These are phyloP conservation scores for Schizonepeta tenuifolia DNA, from an alignment of 257 asterid genomes.

Conservation along the genomic window DNA sequence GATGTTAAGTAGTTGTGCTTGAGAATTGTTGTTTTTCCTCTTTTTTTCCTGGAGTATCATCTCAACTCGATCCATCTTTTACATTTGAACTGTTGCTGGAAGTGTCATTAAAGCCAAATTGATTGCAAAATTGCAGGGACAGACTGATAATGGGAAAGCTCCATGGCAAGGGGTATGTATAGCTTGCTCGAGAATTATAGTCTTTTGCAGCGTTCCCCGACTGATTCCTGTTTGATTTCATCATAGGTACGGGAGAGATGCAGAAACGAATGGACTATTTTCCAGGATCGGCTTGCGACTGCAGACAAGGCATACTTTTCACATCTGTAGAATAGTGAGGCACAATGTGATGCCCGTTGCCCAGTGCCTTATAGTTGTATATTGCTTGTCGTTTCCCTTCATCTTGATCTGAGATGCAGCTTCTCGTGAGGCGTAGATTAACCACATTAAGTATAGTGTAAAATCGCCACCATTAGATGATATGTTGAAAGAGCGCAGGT, in stretches of 20 bases:
- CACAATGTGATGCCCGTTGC: background rate
- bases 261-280: conserved; percentile 82
- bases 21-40: background rate
- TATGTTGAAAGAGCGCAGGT: conserved; percentile 19
- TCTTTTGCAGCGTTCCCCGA: background rate
- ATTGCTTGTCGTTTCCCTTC: conserved; percentile 29
- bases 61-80: background rate
- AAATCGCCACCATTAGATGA: conserved; percentile 26
- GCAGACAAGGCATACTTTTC: conserved; percentile 82
- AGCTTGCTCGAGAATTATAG: conserved; percentile 9
- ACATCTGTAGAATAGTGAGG: conserved; percentile 43
- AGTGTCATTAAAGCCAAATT: conserved; percentile 26
- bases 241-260: conserved; percentile 88
- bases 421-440: conserved; percentile 25
- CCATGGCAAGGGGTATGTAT: conserved; percentile 91
- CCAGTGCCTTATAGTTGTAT: conserved; percentile 35
- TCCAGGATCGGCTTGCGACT: conserved; percentile 83
- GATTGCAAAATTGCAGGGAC: conserved; percentile 62
- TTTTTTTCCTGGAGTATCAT: background rate
- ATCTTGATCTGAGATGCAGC: conserved; percentile 16
- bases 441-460: conserved; percentile 19
- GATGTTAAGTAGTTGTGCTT: background rate
- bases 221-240: background rate
- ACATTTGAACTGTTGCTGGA: conserved; percentile 3
- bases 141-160: conserved; percentile 72